Base-by-base conservation (phyloP, 345 rosid species). In the Lepidium aucheri region DNA sequence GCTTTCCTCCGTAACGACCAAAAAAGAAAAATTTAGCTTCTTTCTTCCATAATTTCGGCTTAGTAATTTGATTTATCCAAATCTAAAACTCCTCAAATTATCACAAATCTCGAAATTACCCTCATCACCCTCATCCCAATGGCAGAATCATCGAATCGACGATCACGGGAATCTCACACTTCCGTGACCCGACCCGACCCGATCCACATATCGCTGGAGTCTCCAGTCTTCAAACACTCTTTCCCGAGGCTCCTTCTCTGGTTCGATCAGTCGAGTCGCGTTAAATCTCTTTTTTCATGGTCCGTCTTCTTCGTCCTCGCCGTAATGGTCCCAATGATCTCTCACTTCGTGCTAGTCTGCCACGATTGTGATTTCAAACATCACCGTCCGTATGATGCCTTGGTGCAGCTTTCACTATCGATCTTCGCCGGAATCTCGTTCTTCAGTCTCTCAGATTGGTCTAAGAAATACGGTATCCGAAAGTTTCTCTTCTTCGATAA, bases 401-500 rank as follows among this genome's bases (percentile, higher is more conserved):
- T 85, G 22, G 85, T 88, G 8, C 91, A 91, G 67, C 24, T 83
- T 1, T 91, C 95, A 9, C 82, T 91, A 15, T 88, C 98, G 13
- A 78, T 80, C 18, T 91, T 82, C 57, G 88, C 96, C 6, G 70
- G 81, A 16, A 78, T 88, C 70, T 86, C 98, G 1, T 88, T 88
- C 59, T 1, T 83, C 5, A 69, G 82, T 64, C 80, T 91, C 33
- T 73, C 94, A 0, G 44, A 41, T 38, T 91, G 98, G 98, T 70
- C 80, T 2, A 81, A 81, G 22, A 86, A 74, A 67, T 89, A 83
- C 58, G 96, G 98, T 1, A 46, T 84, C 13, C 65, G 77, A 45
- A 82, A 61, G 65, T 85, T 91, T 58, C 79, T 91, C 10, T 88
- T 89, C 75, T 74, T 89, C 53, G 89, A 91, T 71, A 91, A 86